These are phyloP conservation scores for Excoecaria cochinchinensis DNA, from an alignment of 345 rosid species.

Conservation along the genomic window DNA sequence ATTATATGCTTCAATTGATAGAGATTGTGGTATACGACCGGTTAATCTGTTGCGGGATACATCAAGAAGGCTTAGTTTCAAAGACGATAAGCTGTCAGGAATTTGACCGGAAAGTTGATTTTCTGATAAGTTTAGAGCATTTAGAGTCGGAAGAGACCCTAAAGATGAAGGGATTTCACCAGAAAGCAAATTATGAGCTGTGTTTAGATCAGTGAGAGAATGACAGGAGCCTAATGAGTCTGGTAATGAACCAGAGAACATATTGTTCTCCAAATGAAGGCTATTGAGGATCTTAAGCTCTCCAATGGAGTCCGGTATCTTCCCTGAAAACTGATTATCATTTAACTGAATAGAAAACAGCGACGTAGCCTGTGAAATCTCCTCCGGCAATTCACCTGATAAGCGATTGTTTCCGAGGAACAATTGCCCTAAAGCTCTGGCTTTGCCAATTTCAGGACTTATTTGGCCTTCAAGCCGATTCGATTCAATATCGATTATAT, in stretches of 20 bases:
- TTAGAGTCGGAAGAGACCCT: constrained; percentile 64
- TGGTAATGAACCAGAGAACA: constrained; percentile 61
- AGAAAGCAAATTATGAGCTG: constrained; percentile 64
- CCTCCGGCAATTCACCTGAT: constrained; percentile 67
- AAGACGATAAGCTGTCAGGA: constrained; percentile 62
- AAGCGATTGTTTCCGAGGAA: constrained; percentile 50
- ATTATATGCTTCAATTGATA: constrained; percentile 61
- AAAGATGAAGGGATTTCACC: constrained; percentile 66
- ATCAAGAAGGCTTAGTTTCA: constrained; percentile 80
- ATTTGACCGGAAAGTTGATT: constrained; percentile 67
- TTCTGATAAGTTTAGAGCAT: constrained; percentile 65
- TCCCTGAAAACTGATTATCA: constrained; percentile 61
- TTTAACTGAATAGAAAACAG: constrained; percentile 48
- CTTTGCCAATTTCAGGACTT: constrained; percentile 53
- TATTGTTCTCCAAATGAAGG: constrained; percentile 60
- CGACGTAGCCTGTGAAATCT: constrained; percentile 50
- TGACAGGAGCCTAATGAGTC: constrained; percentile 57
- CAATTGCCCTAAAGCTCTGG: constrained; percentile 49
- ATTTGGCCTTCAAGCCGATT: constrained; percentile 65
- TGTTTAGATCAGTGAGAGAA: constrained; percentile 57
- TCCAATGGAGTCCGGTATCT: constrained; percentile 55
- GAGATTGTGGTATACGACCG: constrained; percentile 66
- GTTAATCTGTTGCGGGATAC: constrained; percentile 60
- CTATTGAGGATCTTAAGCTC: constrained; percentile 49
- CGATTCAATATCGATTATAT: constrained; percentile 56